Base-by-base conservation (phyloP, 257 asterid genomes). In the Scutellaria minor region DNA sequence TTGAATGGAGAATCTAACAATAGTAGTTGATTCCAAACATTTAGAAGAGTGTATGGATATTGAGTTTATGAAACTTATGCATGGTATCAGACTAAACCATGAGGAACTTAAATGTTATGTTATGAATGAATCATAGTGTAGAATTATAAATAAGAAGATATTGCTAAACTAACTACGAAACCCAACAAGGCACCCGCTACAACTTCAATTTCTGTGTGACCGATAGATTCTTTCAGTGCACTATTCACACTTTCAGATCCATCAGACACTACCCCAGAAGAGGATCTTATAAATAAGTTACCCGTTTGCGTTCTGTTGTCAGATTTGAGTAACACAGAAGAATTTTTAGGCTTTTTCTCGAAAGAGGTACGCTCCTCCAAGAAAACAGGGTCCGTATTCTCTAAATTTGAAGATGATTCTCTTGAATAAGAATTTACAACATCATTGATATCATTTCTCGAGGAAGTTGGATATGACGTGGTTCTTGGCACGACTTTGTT, bases 181-280 rank as follows among this genome's bases (percentile, higher is more conserved):
- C 98, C 98, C 81, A 91, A 84, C 56, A 89, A 60, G 73, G 96
- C 98, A 74, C 98, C 98, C 0, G 96, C 97, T 9, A 79, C 81
- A 40, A 94, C 98, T 79, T 94, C 97, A 45, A 81, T 56, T 76
- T 86, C 93, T 45, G 98, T 89, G 71, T 94, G 98, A 10, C 98
- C 98, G 7, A 94, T 78, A 1, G 97, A 84, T 83, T 94, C 98
- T 84, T 91, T 94, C 82, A 91, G 55, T 3, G 74, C 80, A 47
- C 68, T 56, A 4, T 45, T 53, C 52, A 46, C 70, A 10, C 62
- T 71, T 66, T 82, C 75, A n/a, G 80, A 68, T 67, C 63, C 71
- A 58, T 68, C 69, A 41, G 85, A 60, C 13, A 69, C 74, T 2
- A 52, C 65, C 11, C 41, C 35, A 2, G 75, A 48, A 1, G 75